Conservation (phyloP, 371 early-diverging fungal genomes). For the Ecytonucleospora hepatopenaei region DNA sequence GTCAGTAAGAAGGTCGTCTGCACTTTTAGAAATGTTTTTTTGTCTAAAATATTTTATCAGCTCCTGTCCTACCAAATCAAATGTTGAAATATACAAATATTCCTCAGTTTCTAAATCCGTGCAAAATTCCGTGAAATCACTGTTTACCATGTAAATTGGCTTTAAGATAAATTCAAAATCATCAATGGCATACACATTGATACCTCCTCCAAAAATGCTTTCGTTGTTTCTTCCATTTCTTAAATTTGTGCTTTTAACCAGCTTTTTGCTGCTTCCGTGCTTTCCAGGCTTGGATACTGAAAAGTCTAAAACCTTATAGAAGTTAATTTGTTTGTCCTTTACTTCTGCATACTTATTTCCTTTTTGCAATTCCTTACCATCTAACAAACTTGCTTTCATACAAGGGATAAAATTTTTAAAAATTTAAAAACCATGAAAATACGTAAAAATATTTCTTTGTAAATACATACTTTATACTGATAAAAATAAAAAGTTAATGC, state of each 20-base stretch:
- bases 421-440: not conserved
- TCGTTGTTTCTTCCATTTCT: constrained; percentile 2
- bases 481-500: not conserved
- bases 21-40: not conserved
- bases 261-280: constrained; percentile 55
- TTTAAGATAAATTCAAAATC: constrained; percentile 11
- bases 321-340: constrained; percentile 13
- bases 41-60: not conserved
- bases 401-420: constrained; percentile 3
- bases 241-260: constrained; percentile 13
- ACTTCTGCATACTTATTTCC: constrained; percentile 23
- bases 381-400: constrained; percentile 4
- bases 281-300: constrained; percentile 53
- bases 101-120: constrained; percentile 7
- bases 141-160: constrained; percentile 4
- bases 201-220: not conserved
- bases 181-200: constrained; percentile 6
- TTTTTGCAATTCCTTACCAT: constrained; percentile 22
- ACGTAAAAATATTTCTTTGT: not conserved
- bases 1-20: not conserved
- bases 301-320: constrained; percentile 31
- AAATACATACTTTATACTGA: too few relatives aligned
- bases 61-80: not conserved
- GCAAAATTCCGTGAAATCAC: constrained; percentile 4
- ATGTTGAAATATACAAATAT: not conserved